Evolutionary conservation across 2,329 filamentous ascomycete species (phyloP).

Genomic region (Moelleriella libera): DNA sequence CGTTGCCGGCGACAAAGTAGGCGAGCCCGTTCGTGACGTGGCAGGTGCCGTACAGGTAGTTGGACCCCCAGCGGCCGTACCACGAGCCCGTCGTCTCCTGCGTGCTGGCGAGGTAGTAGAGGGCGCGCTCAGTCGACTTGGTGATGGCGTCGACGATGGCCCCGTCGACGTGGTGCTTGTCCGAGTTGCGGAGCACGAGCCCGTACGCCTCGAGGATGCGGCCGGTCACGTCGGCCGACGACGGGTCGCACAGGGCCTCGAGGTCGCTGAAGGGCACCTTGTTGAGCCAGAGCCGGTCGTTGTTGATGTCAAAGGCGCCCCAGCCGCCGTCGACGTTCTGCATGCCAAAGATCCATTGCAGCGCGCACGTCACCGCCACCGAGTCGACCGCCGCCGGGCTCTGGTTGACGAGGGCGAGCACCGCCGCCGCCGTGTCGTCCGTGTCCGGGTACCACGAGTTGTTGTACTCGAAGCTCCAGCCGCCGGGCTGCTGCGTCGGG

Average conservation of each 20-base stretch:
- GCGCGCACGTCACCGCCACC: background rate
- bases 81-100: slow-evolving; percentile 1
- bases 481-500: background rate
- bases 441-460: slow-evolving; percentile 3
- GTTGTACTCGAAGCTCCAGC: slow-evolving; percentile 3
- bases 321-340: slow-evolving; percentile 2
- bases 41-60: slow-evolving; percentile 4
- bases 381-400: background rate
- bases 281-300: slow-evolving; percentile 4
- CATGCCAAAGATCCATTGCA: slow-evolving; percentile 3
- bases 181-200: background rate
- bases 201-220: slow-evolving; percentile 2
- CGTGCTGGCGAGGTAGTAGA: background rate
- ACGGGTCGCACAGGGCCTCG: slow-evolving; percentile 2
- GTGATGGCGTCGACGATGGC: background rate
- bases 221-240: slow-evolving; percentile 2
- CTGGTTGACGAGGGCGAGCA: background rate
- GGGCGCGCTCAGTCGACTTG: background rate
- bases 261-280: slow-evolving; percentile 6
- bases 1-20: background rate
- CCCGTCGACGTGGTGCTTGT: background rate
- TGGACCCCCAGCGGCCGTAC: slow-evolving; percentile 4
- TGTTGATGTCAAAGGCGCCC: slow-evolving; percentile 2
- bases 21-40: slow-evolving; percentile 1
- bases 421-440: slow-evolving; percentile 1